Base-by-base conservation (phyloP, 192 early-diverging fungal species). In the Mortierella antarctica region DNA sequence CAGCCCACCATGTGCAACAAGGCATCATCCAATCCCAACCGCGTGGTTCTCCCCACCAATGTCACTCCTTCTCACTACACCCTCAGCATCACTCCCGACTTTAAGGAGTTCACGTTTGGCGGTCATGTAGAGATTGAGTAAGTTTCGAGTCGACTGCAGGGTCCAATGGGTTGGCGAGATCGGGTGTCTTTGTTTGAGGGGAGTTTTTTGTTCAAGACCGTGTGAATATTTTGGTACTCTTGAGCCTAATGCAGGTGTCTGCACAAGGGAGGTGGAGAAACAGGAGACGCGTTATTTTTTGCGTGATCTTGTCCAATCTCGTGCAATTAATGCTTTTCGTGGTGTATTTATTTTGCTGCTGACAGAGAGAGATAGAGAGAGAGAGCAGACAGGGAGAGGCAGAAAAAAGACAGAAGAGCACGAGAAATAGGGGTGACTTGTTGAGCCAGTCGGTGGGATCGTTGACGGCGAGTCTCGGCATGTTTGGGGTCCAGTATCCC, bases 61-160 rank as follows among this genome's bases (percentile, higher is more conserved):
- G 93, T 96, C 62, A 92, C 84, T 42, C 96, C 96, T 9, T 71
- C 86, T 49, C 93, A 96, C 84, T 97, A 97, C 86, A 87, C 86
- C 64, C 83, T 97, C 31, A 83, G 85, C 15, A 83, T 97, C 40
- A 92, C 89, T 21, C 96, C 96, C 8, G 89, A 95, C 75, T 82
- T 97, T 59, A 90, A 91, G 10, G 84, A 88, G 49, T 95, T 95
- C 66, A 90, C 88, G 10, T 97, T 95, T 78, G 83, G 86, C 20
- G 97, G 97, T 44, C 49, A 67, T 62, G 73, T 75, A 11, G 73
- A 67, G 59, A 75, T 75, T 49, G 58, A 67, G 73, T 75, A 75
- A 47, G 71, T 65, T 6, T 57, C 7, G n/a, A n/a, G n/a, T n/a
- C n/a, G n/a, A 31, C 31, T 31, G 31, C 31, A 31, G 31, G 31